Percentiles rank a stretch among this genome's conserved stretches.
Conservation (phyloP, 257 asterid species). For the Nicotiana tabacum region DNA sequence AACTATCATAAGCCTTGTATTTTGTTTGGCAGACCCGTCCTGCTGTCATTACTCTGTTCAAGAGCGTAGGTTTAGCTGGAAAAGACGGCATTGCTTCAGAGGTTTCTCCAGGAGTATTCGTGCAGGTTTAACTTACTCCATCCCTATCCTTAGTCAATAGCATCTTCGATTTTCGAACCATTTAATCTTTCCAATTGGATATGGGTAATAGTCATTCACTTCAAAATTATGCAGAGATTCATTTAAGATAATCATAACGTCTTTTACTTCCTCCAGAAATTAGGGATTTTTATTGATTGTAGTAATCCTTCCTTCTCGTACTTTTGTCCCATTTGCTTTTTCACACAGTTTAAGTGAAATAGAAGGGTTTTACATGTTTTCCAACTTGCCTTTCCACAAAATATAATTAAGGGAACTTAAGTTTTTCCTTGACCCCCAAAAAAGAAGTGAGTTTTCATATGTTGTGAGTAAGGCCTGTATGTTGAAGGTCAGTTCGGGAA, state of each 20-base stretch:
- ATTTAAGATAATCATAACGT: background rate
- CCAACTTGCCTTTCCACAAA: background rate
- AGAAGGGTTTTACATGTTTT: background rate
- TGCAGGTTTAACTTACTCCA: constrained; percentile 53
- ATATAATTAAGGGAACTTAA: background rate
- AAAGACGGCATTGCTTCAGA: constrained; percentile 76
- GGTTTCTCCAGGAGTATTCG: constrained; percentile 81
- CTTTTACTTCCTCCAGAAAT: background rate
- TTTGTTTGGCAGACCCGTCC: constrained; percentile 64
- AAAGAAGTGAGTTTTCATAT: background rate
- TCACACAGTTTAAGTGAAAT: background rate
- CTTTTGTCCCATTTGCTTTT: background rate
- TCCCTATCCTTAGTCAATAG: background rate
- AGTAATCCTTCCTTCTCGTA: background rate
- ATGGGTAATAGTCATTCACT: constrained; percentile 1
- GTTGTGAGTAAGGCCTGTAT: background rate
- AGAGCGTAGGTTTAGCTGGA: constrained; percentile 74
- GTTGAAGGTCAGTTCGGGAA: background rate
- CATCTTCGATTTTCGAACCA: background rate
- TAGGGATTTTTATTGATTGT: background rate
- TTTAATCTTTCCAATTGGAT: constrained; percentile 5
- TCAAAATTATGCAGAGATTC: background rate
- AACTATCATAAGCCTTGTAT: constrained; percentile 13
- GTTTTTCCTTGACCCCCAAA: background rate
- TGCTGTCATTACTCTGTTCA: constrained; percentile 61